Evolutionary conservation across 805 yeast species (phyloP).

Genomic region (Wickerhamomyces sydowiorum): DNA sequence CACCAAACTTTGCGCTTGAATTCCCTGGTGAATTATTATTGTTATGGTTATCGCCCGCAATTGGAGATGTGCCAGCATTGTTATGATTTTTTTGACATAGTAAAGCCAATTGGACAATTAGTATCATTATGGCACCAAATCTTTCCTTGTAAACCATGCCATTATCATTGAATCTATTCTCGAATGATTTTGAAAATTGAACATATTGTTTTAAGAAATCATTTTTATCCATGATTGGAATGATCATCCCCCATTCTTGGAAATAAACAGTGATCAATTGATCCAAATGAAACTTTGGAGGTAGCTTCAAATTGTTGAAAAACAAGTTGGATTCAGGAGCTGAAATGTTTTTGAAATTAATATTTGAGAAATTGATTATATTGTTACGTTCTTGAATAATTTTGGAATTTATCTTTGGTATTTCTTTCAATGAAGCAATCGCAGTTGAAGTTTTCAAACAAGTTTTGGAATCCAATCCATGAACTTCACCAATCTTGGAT

Average conservation of each 20-base stretch:
- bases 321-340: constrained; percentile 39
- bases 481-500: constrained; percentile 62
- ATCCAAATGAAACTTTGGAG: constrained; percentile 58
- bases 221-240: constrained; percentile 66
- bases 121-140: constrained; percentile 44
- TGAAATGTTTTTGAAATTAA: constrained; percentile 33
- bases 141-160: constrained; percentile 40
- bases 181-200: constrained; percentile 40
- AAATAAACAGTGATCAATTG: constrained; percentile 63
- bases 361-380: constrained; percentile 26
- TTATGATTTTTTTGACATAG: constrained; percentile 19
- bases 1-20: neutral
- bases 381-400: constrained; percentile 11
- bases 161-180: constrained; percentile 35
- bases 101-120: constrained; percentile 44
- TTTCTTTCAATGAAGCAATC: constrained; percentile 61
- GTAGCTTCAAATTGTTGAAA: constrained; percentile 37
- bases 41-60: too few species aligned
- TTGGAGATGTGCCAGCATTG: neutral
- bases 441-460: constrained; percentile 68
- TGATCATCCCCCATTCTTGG: constrained; percentile 67
- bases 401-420: constrained; percentile 19
- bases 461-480: constrained; percentile 67
- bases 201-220: constrained; percentile 60
- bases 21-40: neutral